Conservation (phyloP, 2,329 filamentous ascomycete genomes). For the Hymenoscyphus fructigenus region DNA sequence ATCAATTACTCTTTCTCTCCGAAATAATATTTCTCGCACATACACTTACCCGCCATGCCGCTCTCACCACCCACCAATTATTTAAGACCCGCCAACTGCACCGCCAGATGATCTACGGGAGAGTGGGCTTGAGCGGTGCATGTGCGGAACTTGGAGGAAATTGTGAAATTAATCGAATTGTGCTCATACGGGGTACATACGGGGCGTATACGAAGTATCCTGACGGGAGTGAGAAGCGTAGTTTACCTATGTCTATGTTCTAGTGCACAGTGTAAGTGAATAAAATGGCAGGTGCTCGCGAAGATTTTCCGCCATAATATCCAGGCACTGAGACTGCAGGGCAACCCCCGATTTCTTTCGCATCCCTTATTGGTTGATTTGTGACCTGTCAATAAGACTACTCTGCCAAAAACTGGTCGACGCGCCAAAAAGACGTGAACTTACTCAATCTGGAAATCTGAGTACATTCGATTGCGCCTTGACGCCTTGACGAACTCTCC, state of each 20-base stretch:
- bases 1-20: too few species aligned
- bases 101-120: too few species aligned
- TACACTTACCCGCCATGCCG: too few species aligned
- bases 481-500: conserved; percentile 3
- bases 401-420: neutral
- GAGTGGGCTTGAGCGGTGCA: neutral
- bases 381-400: neutral
- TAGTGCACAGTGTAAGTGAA: neutral
- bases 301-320: neutral
- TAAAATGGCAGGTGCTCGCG: neutral
- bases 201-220: too few species aligned
- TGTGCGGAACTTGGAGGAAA: neutral
- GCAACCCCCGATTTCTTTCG: too few species aligned
- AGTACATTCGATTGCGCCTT: neutral
- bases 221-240: neutral
- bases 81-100: too few species aligned
- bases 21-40: too few species aligned
- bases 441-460: neutral
- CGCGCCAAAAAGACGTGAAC: neutral
- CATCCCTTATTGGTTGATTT: neutral
- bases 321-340: too few species aligned
- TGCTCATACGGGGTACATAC: too few species aligned
- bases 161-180: neutral
- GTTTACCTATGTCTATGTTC: too few species aligned
- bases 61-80: too few species aligned